Percentiles rank a stretch among this genome's conserved stretches.
phyloP scores from a whole-genome alignment of 169 alveolate species.

The Gregarina niphandrodes region DNA sequence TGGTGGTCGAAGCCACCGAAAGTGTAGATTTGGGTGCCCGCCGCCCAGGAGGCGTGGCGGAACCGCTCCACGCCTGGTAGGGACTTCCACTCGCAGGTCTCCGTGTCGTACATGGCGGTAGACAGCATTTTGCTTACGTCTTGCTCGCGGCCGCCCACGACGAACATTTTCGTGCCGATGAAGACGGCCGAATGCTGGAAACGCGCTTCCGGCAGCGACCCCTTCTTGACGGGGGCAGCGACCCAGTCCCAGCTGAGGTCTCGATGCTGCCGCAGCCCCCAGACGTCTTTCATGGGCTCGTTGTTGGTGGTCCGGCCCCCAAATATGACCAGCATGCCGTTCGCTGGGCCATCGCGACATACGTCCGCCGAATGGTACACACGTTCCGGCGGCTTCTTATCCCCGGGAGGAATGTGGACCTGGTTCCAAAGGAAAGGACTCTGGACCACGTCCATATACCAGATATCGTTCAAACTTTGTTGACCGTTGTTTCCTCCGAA shows the following conservation, averaged over 20 bases:
- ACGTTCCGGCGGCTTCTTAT: slow-evolving; percentile 67
- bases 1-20: slow-evolving; percentile 20
- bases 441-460: slow-evolving; percentile 82
- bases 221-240: slow-evolving; percentile 76
- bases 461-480: slow-evolving; percentile 75
- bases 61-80: slow-evolving; percentile 48
- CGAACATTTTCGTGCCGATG: slow-evolving; percentile 59
- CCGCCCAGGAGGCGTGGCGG: slow-evolving; percentile 51
- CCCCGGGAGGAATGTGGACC: slow-evolving; percentile 43
- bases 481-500: slow-evolving; percentile 95
- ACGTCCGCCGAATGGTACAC: slow-evolving; percentile 80
- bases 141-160: slow-evolving; percentile 86
- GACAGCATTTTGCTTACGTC: slow-evolving; percentile 42
- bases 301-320: slow-evolving; percentile 89
- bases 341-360: slow-evolving; percentile 83
- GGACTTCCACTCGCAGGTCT: slow-evolving; percentile 64
- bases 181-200: slow-evolving; percentile 59
- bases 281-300: slow-evolving; percentile 71
- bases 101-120: slow-evolving; percentile 70
- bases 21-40: slow-evolving; percentile 7
- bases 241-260: slow-evolving; percentile 99
- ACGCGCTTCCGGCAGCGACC: slow-evolving; percentile 59
- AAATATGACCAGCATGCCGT: slow-evolving; percentile 90
- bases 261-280: slow-evolving; percentile 97
- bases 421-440: slow-evolving; percentile 84